Percentiles rank a stretch among this genome's conserved stretches.
phyloP scores from a whole-genome alignment of 2,329 filamentous ascomycete species.

The Fusarium proliferatum region DNA sequence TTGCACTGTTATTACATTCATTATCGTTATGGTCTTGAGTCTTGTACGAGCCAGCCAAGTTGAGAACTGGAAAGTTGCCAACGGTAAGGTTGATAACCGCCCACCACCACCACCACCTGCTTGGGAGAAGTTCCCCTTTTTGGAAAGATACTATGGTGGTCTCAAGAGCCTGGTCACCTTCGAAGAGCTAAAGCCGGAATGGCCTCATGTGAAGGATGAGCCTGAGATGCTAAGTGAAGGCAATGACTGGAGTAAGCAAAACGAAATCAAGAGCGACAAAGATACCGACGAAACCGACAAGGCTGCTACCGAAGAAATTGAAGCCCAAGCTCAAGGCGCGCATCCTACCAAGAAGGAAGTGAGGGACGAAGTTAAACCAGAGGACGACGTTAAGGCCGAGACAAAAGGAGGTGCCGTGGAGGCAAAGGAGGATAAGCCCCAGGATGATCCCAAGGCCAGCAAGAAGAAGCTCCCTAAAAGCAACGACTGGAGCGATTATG shows the following conservation, averaged over 20 bases:
- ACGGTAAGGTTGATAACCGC: conserved; percentile 57
- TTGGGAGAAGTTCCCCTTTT: conserved; percentile 88
- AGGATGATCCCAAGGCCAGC: conserved; percentile 18
- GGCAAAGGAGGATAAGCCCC: conserved; percentile 11
- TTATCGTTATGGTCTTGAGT: conserved; percentile 81
- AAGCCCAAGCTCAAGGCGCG: conserved; percentile 15
- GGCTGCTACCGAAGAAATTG: conserved; percentile 31
- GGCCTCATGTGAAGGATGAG: conserved; percentile 75
- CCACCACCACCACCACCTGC: conserved; percentile 72
- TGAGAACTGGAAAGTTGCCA: conserved; percentile 72
- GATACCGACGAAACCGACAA: conserved; percentile 34
- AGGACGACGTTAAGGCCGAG: conserved; percentile 13
- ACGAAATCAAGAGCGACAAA: conserved; percentile 28
- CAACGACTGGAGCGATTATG: conserved; percentile 50
- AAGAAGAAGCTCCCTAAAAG: conserved; percentile 45
- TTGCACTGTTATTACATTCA: conserved; percentile 72
- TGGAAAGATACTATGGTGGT: conserved; percentile 91
- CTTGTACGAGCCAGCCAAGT: conserved; percentile 79
- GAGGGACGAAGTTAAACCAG: conserved; percentile 9
- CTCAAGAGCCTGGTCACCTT: conserved; percentile 76
- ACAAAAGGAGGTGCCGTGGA: conserved; percentile 1
- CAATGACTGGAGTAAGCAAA: conserved; percentile 31
- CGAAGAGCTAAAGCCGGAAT: conserved; percentile 79
- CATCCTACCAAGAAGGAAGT: conserved; percentile 10
- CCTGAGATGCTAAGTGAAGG: conserved; percentile 46